phyloP scores from a whole-genome alignment of 2,329 filamentous ascomycete genomes.

The Talaromyces sp. region DNA sequence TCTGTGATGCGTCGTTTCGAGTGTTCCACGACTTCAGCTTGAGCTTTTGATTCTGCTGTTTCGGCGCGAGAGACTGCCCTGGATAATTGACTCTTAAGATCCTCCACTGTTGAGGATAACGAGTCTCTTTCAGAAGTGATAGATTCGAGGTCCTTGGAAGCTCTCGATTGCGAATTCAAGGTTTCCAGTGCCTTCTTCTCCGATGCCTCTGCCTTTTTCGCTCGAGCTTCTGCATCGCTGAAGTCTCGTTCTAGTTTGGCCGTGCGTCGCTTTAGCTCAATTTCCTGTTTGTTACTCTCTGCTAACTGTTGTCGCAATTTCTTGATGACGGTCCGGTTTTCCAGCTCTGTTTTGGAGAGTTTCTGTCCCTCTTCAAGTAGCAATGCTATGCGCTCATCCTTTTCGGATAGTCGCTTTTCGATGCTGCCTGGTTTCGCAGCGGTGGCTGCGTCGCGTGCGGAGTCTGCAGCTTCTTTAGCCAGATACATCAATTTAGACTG shows the following conservation, averaged over 20 bases:
- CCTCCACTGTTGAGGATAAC: slow-evolving; percentile 63
- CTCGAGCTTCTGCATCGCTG: slow-evolving; percentile 51
- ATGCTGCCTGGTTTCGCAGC: slow-evolving; percentile 60
- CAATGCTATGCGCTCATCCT: slow-evolving; percentile 83
- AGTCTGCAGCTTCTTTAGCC: slow-evolving; percentile 71
- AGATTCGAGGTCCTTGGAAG: slow-evolving; percentile 57
- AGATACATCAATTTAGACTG: slow-evolving; percentile 89
- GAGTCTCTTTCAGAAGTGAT: slow-evolving; percentile 62
- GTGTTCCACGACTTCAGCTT: slow-evolving; percentile 64
- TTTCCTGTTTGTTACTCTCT: slow-evolving; percentile 52
- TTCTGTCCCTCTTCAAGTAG: slow-evolving; percentile 91
- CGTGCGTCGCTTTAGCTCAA: slow-evolving; percentile 54
- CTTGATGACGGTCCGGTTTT: slow-evolving; percentile 77
- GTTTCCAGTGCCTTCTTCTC: slow-evolving; percentile 57
- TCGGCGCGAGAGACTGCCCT: slow-evolving; percentile 65
- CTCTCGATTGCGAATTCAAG: slow-evolving; percentile 49
- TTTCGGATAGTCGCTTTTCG: slow-evolving; percentile 80
- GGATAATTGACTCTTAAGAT: slow-evolving; percentile 67
- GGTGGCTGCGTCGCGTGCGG: slow-evolving; percentile 66
- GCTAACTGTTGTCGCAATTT: slow-evolving; percentile 60
- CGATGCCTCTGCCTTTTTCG: slow-evolving; percentile 58
- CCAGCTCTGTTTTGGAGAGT: slow-evolving; percentile 80
- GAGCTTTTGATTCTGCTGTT: slow-evolving; percentile 62
- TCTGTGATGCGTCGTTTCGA: slow-evolving; percentile 58
- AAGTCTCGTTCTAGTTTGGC: slow-evolving; percentile 58